Conservation (phyloP, 345 rosid species). For the Melastoma malabathricum region DNA sequence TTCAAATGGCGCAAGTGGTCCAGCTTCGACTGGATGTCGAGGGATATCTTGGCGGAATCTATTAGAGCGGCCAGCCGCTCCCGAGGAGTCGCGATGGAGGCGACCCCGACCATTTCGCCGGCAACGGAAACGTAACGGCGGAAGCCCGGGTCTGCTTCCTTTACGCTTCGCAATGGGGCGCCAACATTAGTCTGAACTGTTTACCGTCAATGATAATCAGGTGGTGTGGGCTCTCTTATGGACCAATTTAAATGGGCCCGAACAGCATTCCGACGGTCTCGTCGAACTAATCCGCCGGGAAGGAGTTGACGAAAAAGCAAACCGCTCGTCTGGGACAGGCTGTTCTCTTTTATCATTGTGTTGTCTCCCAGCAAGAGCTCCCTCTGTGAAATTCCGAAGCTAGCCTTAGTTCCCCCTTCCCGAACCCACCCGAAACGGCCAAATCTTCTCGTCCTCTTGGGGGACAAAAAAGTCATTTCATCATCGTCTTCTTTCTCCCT, state of each 20-base stretch:
- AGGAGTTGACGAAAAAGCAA: too few species aligned
- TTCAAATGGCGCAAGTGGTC: constrained; percentile 41
- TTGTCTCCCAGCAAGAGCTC: too few species aligned
- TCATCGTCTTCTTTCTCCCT: not conserved
- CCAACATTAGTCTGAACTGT: not conserved
- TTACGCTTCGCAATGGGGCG: not conserved
- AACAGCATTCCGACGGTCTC: too few species aligned
- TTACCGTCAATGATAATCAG: too few species aligned
- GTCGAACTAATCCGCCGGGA: too few species aligned
- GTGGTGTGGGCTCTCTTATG: too few species aligned
- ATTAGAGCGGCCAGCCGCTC: constrained; percentile 39
- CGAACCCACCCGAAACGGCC: accelerated
- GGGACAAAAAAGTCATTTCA: not conserved
- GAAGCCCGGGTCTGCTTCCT: not conserved
- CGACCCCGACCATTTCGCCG: constrained; percentile 35
- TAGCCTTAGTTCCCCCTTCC: not conserved
- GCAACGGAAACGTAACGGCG: not conserved
- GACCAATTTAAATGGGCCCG: too few species aligned
- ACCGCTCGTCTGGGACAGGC: too few species aligned
- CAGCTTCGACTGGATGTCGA: constrained; percentile 57
- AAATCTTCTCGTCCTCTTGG: not conserved
- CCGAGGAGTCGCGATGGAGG: constrained; percentile 29
- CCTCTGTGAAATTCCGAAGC: too few species aligned
- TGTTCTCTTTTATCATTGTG: too few species aligned
- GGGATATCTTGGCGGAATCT: constrained; percentile 42